These are phyloP conservation scores for Lunasporangiospora selenospora DNA, from an alignment of 192 early-diverging fungal genomes.

Conservation along the genomic window DNA sequence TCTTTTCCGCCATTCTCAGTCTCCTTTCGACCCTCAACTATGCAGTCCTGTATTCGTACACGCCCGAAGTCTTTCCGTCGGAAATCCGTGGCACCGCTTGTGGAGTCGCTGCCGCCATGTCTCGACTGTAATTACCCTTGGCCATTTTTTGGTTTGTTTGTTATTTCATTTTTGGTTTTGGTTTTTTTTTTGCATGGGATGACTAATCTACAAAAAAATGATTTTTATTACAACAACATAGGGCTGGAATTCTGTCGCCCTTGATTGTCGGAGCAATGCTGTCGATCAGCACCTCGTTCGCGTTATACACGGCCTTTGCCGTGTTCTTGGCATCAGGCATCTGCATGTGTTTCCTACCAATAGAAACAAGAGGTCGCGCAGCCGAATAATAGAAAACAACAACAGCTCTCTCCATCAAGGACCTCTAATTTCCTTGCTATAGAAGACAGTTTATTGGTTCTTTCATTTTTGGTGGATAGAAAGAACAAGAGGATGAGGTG, in stretches of 20 bases:
- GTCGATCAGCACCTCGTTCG: conserved; percentile 59
- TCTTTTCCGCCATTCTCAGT: conserved; percentile 67
- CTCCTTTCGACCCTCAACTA: conserved; percentile 78
- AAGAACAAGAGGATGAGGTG: too few species aligned
- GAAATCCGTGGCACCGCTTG: conserved; percentile 79
- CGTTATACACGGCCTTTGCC: conserved; percentile 69
- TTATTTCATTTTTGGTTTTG: neutral
- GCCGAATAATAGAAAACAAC: conserved; percentile 31
- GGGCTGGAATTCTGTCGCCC: conserved; percentile 77
- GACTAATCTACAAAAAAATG: too few species aligned
- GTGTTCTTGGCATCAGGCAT: conserved; percentile 62
- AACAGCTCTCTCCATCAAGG: too few species aligned
- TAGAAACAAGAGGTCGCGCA: conserved; percentile 63
- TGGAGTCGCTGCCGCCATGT: conserved; percentile 78
- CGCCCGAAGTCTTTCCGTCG: conserved; percentile 86
- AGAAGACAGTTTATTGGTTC: too few species aligned
- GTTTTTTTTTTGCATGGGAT: neutral
- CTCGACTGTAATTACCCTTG: conserved; percentile 62
- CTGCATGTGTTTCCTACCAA: conserved; percentile 75
- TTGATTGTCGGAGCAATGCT: conserved; percentile 73
- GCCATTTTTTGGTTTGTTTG: neutral
- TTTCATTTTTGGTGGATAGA: too few species aligned
- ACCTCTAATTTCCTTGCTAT: too few species aligned
- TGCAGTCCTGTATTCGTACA: conserved; percentile 88
- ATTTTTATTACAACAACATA: conserved; percentile 6